Conservation (phyloP, 2,329 filamentous ascomycete genomes). For the Pleoardoris graminearum region DNA sequence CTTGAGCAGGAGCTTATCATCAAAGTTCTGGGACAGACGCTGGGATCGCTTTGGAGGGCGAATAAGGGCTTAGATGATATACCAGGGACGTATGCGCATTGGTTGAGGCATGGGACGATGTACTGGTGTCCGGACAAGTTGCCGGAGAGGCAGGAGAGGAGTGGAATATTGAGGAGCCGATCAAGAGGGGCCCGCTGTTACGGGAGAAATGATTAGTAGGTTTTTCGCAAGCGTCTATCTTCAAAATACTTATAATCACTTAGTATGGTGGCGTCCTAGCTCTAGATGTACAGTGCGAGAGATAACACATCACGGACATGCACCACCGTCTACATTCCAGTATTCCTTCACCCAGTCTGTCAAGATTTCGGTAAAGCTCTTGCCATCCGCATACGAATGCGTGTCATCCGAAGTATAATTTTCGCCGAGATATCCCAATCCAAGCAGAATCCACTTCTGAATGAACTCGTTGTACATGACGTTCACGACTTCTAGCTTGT, state of each 20-base stretch:
- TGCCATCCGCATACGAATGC: constrained; percentile 55
- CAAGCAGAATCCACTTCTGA: constrained; percentile 76
- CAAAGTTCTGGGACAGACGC: constrained; percentile 53
- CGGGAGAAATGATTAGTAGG: neutral
- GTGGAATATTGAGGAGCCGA: constrained; percentile 19
- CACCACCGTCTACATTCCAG: constrained; percentile 48
- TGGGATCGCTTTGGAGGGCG: constrained; percentile 59
- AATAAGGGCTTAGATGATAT: constrained; percentile 54
- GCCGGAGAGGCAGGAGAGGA: constrained; percentile 19
- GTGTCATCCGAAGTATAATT: constrained; percentile 57
- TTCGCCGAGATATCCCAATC: constrained; percentile 65
- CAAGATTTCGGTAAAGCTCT: constrained; percentile 61
- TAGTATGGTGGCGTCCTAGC: no score
- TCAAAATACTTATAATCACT: no score
- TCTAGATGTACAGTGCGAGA: no score
- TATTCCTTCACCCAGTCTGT: constrained; percentile 62
- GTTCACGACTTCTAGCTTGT: constrained; percentile 73
- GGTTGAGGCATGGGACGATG: constrained; percentile 56
- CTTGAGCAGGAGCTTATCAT: constrained; percentile 55
- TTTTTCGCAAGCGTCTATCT: neutral
- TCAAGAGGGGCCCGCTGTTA: constrained; percentile 12
- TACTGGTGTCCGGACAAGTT: constrained; percentile 51
- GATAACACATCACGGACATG: constrained; percentile 14
- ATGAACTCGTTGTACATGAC: constrained; percentile 92
- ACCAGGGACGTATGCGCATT: constrained; percentile 58